phyloP scores from a whole-genome alignment of 2,329 filamentous ascomycete species.

The Cryphonectria japonica region DNA sequence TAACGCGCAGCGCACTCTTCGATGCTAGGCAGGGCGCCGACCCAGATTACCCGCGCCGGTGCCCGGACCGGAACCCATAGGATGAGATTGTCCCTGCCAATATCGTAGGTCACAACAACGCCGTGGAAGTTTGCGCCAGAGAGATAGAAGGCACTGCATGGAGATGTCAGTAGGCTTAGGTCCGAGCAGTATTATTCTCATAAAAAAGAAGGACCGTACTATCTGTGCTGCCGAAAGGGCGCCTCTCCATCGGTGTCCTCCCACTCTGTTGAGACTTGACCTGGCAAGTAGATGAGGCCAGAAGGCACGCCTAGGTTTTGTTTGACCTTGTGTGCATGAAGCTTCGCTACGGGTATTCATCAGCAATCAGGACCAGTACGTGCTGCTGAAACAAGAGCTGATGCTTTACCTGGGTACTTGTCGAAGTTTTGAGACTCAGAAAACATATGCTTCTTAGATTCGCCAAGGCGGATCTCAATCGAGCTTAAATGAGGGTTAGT shows the following conservation, averaged over 20 bases:
- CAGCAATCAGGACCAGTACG: neutral
- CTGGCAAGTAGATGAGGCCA: constrained; percentile 61
- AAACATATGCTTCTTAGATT: neutral
- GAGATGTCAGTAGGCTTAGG: neutral
- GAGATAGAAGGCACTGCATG: constrained; percentile 61
- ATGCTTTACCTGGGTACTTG: constrained; percentile 42
- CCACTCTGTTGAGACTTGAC: constrained; percentile 53
- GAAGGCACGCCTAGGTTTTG: constrained; percentile 51
- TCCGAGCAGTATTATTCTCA: neutral
- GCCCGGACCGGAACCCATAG: constrained; percentile 76
- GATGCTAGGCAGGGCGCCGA: constrained; percentile 61
- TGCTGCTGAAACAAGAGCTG: neutral
- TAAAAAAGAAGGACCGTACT: constrained; percentile 47
- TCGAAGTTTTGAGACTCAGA: neutral
- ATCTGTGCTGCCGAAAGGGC: constrained; percentile 60
- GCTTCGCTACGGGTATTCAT: constrained; percentile 48
- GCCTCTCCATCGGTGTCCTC: constrained; percentile 63
- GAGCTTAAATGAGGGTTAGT: constrained; percentile 34
- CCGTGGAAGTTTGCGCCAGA: constrained; percentile 58
- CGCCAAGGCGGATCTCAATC: constrained; percentile 45
- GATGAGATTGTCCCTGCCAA: constrained; percentile 63
- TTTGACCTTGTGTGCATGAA: constrained; percentile 61
- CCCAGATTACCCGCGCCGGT: constrained; percentile 64
- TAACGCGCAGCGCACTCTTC: constrained; percentile 65
- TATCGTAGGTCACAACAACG: constrained; percentile 61